Conservation (phyloP, 176 grass and related monocot species). For the Miscanthus lutarioriparius region DNA sequence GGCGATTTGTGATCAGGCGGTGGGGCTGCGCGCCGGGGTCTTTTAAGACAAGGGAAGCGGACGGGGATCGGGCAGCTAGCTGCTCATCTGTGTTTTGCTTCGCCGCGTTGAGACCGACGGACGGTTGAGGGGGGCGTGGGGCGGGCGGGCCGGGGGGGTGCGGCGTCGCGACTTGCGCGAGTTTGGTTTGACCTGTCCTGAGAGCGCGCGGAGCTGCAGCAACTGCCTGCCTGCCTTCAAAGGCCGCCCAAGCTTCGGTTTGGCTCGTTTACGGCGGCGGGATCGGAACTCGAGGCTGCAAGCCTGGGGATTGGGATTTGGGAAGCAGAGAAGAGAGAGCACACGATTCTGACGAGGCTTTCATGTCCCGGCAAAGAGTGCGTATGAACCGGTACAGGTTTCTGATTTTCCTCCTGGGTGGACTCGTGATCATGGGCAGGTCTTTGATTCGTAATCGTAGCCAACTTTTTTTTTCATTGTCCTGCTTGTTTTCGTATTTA, state of each 20-base stretch:
- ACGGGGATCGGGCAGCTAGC: neutral
- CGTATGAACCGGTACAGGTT: neutral
- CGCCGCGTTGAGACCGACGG: constrained; percentile 54
- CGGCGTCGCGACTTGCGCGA: constrained; percentile 10
- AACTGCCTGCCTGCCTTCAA: neutral
- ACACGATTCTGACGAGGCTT: no score
- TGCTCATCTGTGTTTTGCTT: constrained; percentile 40
- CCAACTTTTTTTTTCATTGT: no score
- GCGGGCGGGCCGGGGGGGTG: neutral
- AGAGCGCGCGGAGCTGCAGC: neutral
- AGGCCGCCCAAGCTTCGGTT: no score
- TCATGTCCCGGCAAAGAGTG: no score
- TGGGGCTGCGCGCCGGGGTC: neutral
- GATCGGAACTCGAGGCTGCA: no score
- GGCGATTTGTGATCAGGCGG: neutral
- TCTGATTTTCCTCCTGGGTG: neutral
- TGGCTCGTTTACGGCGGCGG: no score
- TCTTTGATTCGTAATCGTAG: no score
- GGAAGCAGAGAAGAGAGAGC: no score
- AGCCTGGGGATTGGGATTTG: no score
- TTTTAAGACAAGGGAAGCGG: constrained; percentile 17
- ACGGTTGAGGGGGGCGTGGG: constrained; percentile 34
- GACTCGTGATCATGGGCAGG: neutral
- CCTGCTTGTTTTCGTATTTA: no score
- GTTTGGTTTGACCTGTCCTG: constrained; percentile 20